Conservation (phyloP, 2,329 filamentous ascomycete species). For the Claviceps sp. region DNA sequence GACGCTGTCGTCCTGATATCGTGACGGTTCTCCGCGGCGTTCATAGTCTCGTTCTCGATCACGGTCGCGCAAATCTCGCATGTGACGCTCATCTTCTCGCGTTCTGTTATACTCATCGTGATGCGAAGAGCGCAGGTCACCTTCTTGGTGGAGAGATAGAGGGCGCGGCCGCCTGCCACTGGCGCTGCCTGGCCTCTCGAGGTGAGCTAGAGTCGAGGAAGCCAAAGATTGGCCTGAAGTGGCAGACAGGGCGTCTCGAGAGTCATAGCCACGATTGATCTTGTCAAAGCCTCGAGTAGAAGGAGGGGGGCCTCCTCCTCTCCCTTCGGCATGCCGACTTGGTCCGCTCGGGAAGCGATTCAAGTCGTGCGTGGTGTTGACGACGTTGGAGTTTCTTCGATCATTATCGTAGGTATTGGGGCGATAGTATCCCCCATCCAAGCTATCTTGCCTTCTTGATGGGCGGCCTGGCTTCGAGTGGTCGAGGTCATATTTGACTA, state of each 20-base stretch:
- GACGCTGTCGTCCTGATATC: slow-evolving; percentile 34
- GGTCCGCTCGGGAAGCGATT: slow-evolving; percentile 27
- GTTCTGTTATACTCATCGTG: slow-evolving; percentile 35
- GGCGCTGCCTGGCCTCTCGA: slow-evolving; percentile 8
- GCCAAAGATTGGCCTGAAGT: slow-evolving; percentile 26
- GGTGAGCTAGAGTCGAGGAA: slow-evolving; percentile 12
- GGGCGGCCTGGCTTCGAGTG: slow-evolving; percentile 28
- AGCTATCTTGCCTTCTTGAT: slow-evolving; percentile 36
- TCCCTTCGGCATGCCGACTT: slow-evolving; percentile 24
- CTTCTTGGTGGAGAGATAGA: slow-evolving; percentile 41
- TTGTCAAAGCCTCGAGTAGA: slow-evolving; percentile 59
- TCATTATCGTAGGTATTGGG: slow-evolving; percentile 39
- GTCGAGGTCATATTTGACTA: slow-evolving; percentile 48
- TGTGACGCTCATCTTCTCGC: slow-evolving; percentile 32
- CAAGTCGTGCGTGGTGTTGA: slow-evolving; percentile 31
- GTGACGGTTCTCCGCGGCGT: slow-evolving; percentile 15
- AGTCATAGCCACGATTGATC: slow-evolving; percentile 42
- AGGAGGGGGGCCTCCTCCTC: slow-evolving; percentile 47
- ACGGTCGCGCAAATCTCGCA: slow-evolving; percentile 27
- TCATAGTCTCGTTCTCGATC: slow-evolving; percentile 16
- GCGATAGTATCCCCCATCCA: slow-evolving; percentile 41
- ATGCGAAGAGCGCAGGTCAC: slow-evolving; percentile 26
- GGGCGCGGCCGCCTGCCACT: slow-evolving; percentile 22
- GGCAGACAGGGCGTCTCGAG: slow-evolving; percentile 27
- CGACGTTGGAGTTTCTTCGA: slow-evolving; percentile 30